Conservation (phyloP, 148 eudicot genomes). For the Vaccinium vitisidaea region DNA sequence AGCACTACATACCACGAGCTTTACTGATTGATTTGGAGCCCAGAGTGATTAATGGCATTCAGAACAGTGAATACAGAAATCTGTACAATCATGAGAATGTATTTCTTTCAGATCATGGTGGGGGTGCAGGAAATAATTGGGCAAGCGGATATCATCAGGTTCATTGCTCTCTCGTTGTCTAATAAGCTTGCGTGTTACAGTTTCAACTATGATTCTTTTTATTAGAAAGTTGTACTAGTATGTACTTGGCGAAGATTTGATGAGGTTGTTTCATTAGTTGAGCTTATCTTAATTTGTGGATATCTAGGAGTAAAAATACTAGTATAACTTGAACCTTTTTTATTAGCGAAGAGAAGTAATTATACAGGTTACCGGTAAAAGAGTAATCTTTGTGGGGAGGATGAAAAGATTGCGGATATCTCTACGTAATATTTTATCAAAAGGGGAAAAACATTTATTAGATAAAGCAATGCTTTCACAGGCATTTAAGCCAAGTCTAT, state of each 20-base stretch:
- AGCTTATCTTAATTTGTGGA: too few species aligned
- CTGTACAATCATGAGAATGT: conserved; percentile 95
- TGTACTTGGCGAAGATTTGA: too few species aligned
- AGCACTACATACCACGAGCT: conserved; percentile 91
- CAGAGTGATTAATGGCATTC: conserved; percentile 91
- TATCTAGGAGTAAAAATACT: too few species aligned
- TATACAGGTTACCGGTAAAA: too few species aligned
- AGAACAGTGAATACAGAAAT: conserved; percentile 89
- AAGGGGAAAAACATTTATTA: neutral
- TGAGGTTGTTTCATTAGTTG: too few species aligned
- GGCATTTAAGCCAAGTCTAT: neutral
- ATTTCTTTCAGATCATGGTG: conserved; percentile 86
- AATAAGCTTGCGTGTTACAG: neutral
- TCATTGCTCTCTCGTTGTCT: conserved; percentile 9
- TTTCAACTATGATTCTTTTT: neutral
- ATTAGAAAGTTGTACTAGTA: too few species aligned
- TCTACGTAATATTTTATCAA: neutral
- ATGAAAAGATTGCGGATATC: too few species aligned
- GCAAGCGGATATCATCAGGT: conserved; percentile 99
- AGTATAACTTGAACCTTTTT: too few species aligned
- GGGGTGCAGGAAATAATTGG: conserved; percentile 99
- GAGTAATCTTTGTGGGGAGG: too few species aligned
- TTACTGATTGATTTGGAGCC: conserved; percentile 98
- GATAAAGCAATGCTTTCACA: neutral
- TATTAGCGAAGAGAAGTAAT: too few species aligned